A percentile compares a stretch with the other conserved stretches of the same genome.
Conservation (phyloP, 768 basidiomycete species). For the Phylloporus sp. region DNA sequence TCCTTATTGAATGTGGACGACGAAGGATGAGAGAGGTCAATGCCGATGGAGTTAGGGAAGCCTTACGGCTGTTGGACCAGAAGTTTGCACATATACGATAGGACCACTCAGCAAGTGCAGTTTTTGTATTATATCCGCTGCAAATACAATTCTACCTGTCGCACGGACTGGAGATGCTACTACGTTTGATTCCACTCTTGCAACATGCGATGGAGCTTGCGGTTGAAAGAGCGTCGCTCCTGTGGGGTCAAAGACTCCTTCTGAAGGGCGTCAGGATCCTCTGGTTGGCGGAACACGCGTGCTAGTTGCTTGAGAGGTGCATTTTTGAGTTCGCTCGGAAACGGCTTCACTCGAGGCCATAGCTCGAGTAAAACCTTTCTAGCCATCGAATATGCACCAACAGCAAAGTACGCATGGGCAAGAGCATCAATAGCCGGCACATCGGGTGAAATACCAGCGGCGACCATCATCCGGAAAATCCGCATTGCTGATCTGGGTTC, state of each 20-base stretch:
- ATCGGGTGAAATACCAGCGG: slow-evolving; percentile 62
- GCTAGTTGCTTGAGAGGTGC: slow-evolving; percentile 47
- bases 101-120: not conserved
- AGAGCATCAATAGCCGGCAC: slow-evolving; percentile 68
- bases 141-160: not conserved
- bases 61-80: slow-evolving; percentile 68
- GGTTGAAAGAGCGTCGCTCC: slow-evolving; percentile 36
- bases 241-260: slow-evolving; percentile 27
- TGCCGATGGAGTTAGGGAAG: slow-evolving; percentile 69
- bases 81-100: slow-evolving; percentile 45
- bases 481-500: slow-evolving; percentile 50
- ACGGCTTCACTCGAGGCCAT: slow-evolving; percentile 62
- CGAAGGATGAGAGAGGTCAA: slow-evolving; percentile 62
- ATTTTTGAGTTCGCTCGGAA: slow-evolving; percentile 47
- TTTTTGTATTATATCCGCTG: slow-evolving; percentile 8
- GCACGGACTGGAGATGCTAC: not conserved
- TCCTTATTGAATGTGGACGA: slow-evolving; percentile 60
- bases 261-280: slow-evolving; percentile 9
- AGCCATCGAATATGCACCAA: slow-evolving; percentile 49
- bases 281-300: slow-evolving; percentile 38
- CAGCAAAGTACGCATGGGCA: slow-evolving; percentile 60
- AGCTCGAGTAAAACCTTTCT: slow-evolving; percentile 52
- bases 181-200: slow-evolving; percentile 22
- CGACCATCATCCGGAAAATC: slow-evolving; percentile 61
- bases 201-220: slow-evolving; percentile 33